phyloP scores from a whole-genome alignment of 768 basidiomycete genomes.

The Boletus reticulatus region DNA sequence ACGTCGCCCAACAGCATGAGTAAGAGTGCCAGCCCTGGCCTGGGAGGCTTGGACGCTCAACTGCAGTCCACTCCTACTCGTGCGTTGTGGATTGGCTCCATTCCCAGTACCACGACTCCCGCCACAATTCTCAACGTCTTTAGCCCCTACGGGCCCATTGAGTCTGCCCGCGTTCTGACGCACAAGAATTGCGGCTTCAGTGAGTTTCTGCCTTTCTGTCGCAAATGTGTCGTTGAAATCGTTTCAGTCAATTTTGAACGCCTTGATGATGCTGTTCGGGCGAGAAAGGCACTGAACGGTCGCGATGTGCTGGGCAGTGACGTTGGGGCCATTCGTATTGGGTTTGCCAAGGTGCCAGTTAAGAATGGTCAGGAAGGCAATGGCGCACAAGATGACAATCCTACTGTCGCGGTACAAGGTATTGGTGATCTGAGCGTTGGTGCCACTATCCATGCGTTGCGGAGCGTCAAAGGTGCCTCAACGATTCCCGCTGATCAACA shows the following conservation, averaged over 20 bases:
- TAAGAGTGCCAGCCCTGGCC: conserved; percentile 52
- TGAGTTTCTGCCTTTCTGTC: conserved; percentile 35
- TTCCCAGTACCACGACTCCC: conserved; percentile 93
- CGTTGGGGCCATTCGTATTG: conserved; percentile 95
- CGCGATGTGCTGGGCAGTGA: conserved; percentile 95
- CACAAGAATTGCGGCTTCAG: conserved; percentile 97
- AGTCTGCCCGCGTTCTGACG: conserved; percentile 92
- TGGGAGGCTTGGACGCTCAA: conserved; percentile 79
- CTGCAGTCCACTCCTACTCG: conserved; percentile 90
- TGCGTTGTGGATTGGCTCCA: conserved; percentile 97
- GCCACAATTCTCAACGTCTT: conserved; percentile 95
- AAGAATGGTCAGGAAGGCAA: conserved; percentile 74
- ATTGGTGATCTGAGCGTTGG: conserved; percentile 84
- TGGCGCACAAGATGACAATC: conserved; percentile 58
- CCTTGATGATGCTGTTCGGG: conserved; percentile 93
- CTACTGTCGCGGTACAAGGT: conserved; percentile 71
- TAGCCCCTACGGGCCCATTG: conserved; percentile 96
- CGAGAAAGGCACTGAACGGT: conserved; percentile 93
- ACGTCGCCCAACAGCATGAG: conserved; percentile 56
- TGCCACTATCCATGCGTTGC: conserved; percentile 83
- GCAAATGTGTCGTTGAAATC: conserved; percentile 5
- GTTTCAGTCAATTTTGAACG: conserved; percentile 90
- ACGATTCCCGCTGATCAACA: conserved; percentile 93
- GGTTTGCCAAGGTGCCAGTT: conserved; percentile 94
- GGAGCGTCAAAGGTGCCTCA: conserved; percentile 87